Evolutionary conservation across 163 green algal genomes (phyloP).

Genomic region (Scenedesmus sp.): DNA sequence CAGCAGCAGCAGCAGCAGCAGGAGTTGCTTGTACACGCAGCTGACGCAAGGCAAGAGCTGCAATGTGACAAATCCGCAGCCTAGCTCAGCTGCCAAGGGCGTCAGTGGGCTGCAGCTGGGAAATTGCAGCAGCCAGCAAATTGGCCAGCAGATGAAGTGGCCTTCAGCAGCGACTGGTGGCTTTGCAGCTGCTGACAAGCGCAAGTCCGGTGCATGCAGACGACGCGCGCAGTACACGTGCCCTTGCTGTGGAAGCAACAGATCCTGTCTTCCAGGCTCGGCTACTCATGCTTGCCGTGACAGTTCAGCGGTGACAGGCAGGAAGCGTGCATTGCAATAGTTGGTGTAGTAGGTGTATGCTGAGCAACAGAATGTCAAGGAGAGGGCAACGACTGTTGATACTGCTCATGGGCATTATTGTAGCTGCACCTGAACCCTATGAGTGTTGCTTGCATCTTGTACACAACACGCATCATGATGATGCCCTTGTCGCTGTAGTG

Average conservation of each 20-base stretch:
- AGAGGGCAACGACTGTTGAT: too few relatives aligned
- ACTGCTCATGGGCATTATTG: too few relatives aligned
- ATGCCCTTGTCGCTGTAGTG: too few relatives aligned
- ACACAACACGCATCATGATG: too few relatives aligned
- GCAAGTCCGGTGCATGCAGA: too few relatives aligned
- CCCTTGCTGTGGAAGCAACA: not conserved
- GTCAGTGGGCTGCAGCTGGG: not conserved
- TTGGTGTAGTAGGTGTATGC: not conserved
- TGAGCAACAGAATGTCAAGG: not conserved
- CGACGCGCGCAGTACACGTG: not conserved
- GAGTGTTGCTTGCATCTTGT: too few relatives aligned
- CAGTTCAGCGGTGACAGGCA: not conserved
- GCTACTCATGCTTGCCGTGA: not conserved
- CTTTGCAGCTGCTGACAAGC: too few relatives aligned
- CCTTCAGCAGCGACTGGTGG: not conserved
- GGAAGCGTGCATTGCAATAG: not conserved
- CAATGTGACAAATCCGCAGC: not conserved
- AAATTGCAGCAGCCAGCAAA: not conserved
- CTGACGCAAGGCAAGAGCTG: not conserved
- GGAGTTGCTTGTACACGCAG: not conserved
- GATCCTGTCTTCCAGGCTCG: not conserved
- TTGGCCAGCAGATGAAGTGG: not conserved
- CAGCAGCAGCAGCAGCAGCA: slow-evolving; percentile 10
- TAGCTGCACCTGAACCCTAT: too few relatives aligned
- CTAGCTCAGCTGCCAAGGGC: not conserved